phyloP scores from a whole-genome alignment of 2,329 filamentous ascomycete genomes.

The Curvularia sp. region DNA sequence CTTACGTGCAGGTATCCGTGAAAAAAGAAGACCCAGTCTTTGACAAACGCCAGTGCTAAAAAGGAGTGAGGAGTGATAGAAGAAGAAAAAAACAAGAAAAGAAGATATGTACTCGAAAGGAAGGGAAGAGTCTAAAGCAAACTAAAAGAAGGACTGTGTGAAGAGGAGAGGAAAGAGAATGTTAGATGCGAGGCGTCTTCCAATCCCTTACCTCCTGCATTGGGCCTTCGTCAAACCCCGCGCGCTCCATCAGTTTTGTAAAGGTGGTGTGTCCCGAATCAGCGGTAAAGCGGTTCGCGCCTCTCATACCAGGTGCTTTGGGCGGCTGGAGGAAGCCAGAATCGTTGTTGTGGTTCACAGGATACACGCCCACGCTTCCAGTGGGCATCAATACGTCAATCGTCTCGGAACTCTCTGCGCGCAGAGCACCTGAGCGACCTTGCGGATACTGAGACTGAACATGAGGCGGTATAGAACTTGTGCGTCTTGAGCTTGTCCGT shows the following conservation, averaged over 20 bases:
- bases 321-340: slow-evolving; percentile 42
- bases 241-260: slow-evolving; percentile 52
- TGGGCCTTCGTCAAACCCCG: slow-evolving; percentile 48
- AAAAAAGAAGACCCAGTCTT: neutral
- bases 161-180: neutral
- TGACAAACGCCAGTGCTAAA: slow-evolving; percentile 19
- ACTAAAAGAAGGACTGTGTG: slow-evolving; percentile 1
- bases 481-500: slow-evolving; percentile 25
- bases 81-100: neutral
- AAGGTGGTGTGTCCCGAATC: slow-evolving; percentile 49
- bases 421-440: slow-evolving; percentile 6
- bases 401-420: slow-evolving; percentile 52
- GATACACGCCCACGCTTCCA: neutral
- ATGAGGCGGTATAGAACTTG: slow-evolving; percentile 12
- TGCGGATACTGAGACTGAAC: slow-evolving; percentile 12
- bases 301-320: slow-evolving; percentile 38
- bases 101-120: slow-evolving; percentile 2
- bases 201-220: slow-evolving; percentile 40
- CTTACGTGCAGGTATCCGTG: neutral
- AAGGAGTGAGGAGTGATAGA: slow-evolving; percentile 1
- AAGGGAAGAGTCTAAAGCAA: neutral
- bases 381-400: slow-evolving; percentile 53
- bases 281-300: slow-evolving; percentile 41
- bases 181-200: slow-evolving; percentile 21
- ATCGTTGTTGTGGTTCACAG: slow-evolving; percentile 30